Conservation (phyloP, 345 rosid species). For the Anacardium occidentale region DNA sequence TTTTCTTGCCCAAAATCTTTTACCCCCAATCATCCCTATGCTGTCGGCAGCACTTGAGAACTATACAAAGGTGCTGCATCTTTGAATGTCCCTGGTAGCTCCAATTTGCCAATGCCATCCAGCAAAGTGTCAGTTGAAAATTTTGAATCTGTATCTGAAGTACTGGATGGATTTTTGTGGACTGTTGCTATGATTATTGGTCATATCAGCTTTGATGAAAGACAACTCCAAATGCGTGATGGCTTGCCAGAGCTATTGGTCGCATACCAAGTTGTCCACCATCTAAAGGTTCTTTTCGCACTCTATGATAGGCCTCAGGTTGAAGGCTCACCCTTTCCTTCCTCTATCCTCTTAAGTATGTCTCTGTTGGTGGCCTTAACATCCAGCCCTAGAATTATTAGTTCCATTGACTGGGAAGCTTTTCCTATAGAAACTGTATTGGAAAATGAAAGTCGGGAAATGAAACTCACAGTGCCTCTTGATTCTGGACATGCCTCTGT, state of each 20-base stretch:
- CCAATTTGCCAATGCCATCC: constrained; percentile 34
- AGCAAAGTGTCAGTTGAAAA: constrained; percentile 59
- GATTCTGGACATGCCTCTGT: constrained; percentile 25
- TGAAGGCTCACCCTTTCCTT: constrained; percentile 77
- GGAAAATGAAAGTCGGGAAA: constrained; percentile 29
- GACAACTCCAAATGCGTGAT: constrained; percentile 60
- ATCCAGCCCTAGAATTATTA: constrained; percentile 35
- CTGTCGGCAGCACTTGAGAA: constrained; percentile 70
- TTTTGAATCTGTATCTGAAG: constrained; percentile 61
- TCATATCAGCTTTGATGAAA: constrained; percentile 55
- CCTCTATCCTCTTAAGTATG: constrained; percentile 63
- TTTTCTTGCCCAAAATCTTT: constrained; percentile 70
- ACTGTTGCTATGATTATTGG: constrained; percentile 51
- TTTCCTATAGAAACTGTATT: constrained; percentile 31
- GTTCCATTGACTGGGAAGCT: constrained; percentile 49
- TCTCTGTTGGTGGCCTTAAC: constrained; percentile 65
- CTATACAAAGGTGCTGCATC: constrained; percentile 75
- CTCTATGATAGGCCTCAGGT: constrained; percentile 82
- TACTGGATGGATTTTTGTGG: constrained; percentile 67
- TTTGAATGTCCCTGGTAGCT: constrained; percentile 41
- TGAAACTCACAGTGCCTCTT: constrained; percentile 29
- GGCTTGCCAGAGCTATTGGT: constrained; percentile 67
- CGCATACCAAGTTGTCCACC: constrained; percentile 71
- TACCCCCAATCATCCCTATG: constrained; percentile 77
- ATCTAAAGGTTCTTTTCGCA: constrained; percentile 67